Evolutionary conservation across 805 yeast species (phyloP), one percentile per base, ranked within the genome.

Genomic region (Candida pini): DNA sequence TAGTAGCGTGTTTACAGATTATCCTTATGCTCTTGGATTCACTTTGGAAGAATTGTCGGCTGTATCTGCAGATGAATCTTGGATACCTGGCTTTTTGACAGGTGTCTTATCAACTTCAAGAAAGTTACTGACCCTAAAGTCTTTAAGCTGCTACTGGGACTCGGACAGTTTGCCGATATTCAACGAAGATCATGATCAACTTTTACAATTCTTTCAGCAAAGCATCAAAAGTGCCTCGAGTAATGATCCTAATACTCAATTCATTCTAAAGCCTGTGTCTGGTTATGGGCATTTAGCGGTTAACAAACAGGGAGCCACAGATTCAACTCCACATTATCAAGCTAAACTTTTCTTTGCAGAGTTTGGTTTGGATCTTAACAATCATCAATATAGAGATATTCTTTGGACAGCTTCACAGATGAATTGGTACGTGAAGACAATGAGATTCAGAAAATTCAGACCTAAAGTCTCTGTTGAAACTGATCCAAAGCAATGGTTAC

Each of bases 41-140:
- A 81, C 94, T 0, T 68, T 92, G 31, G 73, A 76, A 27, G 97
- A 92, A 60, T 66, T 92, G 27, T 86, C 96, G 0, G 97, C 96
- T 0, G 83, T 88, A 0, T 86, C 96, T 1, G 80, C 97, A 0
- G 89, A 90, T 57, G 79, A 72, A 20, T 62, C 72, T 23, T 92
- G 97, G 97, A 61, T 69, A 16, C 92, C 95, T 2, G 80, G 81
- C 14, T 90, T 90, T 56, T 81, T 92, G 19, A 74, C 90, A 2
- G 78, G 81, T 18, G 68, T 82, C 4, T 76, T 77, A 20, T 53
- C 67, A 13, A 66, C 80, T 30, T 77, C 97, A 0, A 74, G 85
- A 45, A 92, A 92, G 54, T 63, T 90, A 30, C 62, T 89, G 26
- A 80, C 85, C 1, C 66, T 92, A 44, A 77, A 81, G 38, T 73